Evolutionary conservation across 352 stramenopile genomes (phyloP), one percentile per base, ranked within the genome.

Genomic region (Phytophthora sp.): DNA sequence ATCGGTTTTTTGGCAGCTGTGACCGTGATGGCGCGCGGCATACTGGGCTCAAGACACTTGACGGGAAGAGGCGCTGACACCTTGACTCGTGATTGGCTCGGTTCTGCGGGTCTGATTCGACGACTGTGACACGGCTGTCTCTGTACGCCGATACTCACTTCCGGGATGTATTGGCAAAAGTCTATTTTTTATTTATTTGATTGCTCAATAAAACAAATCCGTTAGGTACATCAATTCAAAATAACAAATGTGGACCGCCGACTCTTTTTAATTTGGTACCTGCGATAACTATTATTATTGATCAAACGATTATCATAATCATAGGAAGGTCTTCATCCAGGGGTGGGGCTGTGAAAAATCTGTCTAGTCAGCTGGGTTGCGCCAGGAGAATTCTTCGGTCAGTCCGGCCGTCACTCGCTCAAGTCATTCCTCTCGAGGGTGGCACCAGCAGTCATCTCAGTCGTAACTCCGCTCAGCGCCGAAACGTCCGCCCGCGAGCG

Each of bases 281-380:
- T 41, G 26, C n/a, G n/a, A 49, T 46, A 53, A n/a, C n/a, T n/a
- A n/a, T n/a, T n/a, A n/a, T n/a, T 26, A 52, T 7, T 13, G 23
- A 56, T 27, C 0, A 2, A 50, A 33, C 1, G 7, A 46, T 44
- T 51, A 13, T 4, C 7, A 31, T 45, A 42, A 2, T n/a, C n/a
- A 18, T 23, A 13, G 0, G 11, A 26, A 56, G 39, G 36, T 42
- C 42, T 46, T 13, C 3, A 21, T 30, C 16, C 29, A 58, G 44
- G 62, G 44, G 6, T 69, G 21, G 62, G 65, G 46, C 20, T 50
- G 27, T 36, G 39, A 69, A 74, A 73, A 77, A 74, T 74, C 59
- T 77, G 65, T 64, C 56, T 50, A 16, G 59, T 70, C 64, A 77
- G 57, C 69, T 73, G 69, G 35, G 56, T 66, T 57, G 57, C 52